These are phyloP conservation scores for Ricinus communis DNA, from an alignment of 345 rosid genomes.

Conservation along the genomic window DNA sequence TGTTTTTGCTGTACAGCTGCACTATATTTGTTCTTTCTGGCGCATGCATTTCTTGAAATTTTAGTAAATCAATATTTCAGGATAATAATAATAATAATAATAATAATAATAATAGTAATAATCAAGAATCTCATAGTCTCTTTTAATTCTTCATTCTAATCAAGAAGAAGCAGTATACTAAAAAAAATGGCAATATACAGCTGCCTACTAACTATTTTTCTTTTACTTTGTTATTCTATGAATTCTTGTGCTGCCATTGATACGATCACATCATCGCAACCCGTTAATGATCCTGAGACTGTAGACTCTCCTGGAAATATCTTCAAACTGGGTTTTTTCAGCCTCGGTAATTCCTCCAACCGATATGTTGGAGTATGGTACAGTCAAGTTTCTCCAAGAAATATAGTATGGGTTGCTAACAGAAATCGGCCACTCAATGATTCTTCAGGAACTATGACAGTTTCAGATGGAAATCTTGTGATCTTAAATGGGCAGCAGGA, in stretches of 20 bases:
- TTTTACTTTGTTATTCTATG: too few relatives aligned
- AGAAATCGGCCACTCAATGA: slow-evolving; percentile 10
- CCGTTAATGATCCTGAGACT: not conserved
- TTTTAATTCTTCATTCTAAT: too few relatives aligned
- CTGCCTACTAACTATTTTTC: too few relatives aligned
- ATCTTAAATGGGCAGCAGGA: slow-evolving; percentile 33
- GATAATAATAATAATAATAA: too few relatives aligned
- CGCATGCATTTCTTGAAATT: too few relatives aligned
- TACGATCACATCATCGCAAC: not conserved
- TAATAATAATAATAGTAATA: too few relatives aligned
- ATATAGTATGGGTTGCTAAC: slow-evolving; percentile 1
- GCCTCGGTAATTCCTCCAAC: not conserved
- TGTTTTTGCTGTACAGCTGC: too few relatives aligned
- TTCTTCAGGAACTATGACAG: slow-evolving; percentile 34
- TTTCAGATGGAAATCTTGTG: slow-evolving; percentile 44
- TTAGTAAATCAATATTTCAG: too few relatives aligned
- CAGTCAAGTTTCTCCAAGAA: not conserved
- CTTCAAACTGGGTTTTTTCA: slow-evolving; percentile 11
- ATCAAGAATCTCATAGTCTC: too few relatives aligned
- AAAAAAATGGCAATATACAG: too few relatives aligned
- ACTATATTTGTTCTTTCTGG: too few relatives aligned
- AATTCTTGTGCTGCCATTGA: not conserved
- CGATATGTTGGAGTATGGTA: slow-evolving; percentile 8
- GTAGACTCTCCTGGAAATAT: not conserved
- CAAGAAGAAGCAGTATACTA: too few relatives aligned